Evolutionary conservation across 2,329 filamentous ascomycete genomes (phyloP), one percentile per base, ranked within the genome.

Genomic region (Xylariales sp.): DNA sequence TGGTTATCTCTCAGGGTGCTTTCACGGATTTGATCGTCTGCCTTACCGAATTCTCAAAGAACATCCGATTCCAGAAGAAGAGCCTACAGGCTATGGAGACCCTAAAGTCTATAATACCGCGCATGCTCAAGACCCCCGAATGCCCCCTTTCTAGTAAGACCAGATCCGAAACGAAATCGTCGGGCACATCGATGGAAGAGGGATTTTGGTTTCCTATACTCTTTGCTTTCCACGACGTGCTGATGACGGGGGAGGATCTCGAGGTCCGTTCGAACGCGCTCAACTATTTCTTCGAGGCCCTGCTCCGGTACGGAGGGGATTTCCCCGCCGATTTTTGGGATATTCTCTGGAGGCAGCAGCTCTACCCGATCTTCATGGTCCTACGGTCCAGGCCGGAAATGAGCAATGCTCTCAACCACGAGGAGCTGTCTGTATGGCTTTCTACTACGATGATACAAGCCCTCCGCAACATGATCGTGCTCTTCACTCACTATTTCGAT

Each of bases 391-490:
- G 96, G 71, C 97, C 95, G 0, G 96, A 99, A 79, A 97, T 98
- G 91, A 91, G 91, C 32, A 97, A 97, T 76, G 94, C 95, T 14
- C 87, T 95, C 43, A 98, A 95, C 76, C 94, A 97, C 75, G 97
- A 99, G 80, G 96, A 99, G 77, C 86, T 98, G 23, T 98, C 96
- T 0, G 96, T 99, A 2, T 99, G 96, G 96, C 86, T 99, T 30
- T 98, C 96, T 0, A 99, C 96, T 0, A 99, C 96, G 8, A 97
- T 99, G 93, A 99, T 99, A 48, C 96, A 99, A 79, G 96, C 96
- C 1, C 84, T 99, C 63, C 91, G 96, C 67, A 97, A 98, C 81
- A 97, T 99, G 93, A 98, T 99, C 75, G 95, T 93, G 0, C 87
- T 99, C 30, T 99, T 99, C 80, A 99, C 97, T 0, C 97, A 99